Evolutionary conservation across 225 moss, liverwort and hornwort genomes (phyloP).

Genomic region (Straminergon stramineum): DNA sequence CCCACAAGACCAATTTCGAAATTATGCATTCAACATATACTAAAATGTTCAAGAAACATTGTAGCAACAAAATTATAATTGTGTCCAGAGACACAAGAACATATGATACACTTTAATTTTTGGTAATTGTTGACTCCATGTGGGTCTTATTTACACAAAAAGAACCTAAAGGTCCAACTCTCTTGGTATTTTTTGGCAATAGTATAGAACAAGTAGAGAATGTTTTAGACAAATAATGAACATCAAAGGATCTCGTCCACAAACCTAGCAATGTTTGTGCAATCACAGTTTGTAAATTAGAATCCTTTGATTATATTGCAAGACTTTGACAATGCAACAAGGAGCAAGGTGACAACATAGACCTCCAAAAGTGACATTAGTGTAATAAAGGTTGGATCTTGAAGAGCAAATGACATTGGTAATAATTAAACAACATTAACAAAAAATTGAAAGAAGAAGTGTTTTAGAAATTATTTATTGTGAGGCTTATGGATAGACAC

Average conservation of each 20-base stretch:
- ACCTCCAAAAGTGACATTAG: not conserved
- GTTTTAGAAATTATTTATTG: rapidly evolving
- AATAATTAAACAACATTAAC: not conserved
- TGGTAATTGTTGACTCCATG: not conserved
- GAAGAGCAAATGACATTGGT: not conserved
- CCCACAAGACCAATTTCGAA: not conserved
- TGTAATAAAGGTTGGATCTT: rapidly evolving
- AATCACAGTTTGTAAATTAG: rapidly evolving
- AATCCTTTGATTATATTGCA: not conserved
- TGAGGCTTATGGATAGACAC: rapidly evolving
- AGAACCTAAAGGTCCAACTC: not conserved
- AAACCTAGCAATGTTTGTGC: rapidly evolving
- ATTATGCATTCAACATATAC: not conserved
- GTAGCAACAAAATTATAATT: not conserved
- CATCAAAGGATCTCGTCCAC: rapidly evolving
- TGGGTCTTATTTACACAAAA: not conserved
- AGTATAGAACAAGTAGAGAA: not conserved
- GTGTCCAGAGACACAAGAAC: rapidly evolving
- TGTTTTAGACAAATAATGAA: too few relatives aligned
- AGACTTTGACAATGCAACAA: too few relatives aligned
- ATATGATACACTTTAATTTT: not conserved
- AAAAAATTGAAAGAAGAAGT: not conserved
- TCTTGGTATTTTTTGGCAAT: not conserved
- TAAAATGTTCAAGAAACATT: not conserved
- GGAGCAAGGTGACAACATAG: too few relatives aligned